Conservation (phyloP, 2,329 filamentous ascomycete species). For the Colletotrichum ledebouriae region DNA sequence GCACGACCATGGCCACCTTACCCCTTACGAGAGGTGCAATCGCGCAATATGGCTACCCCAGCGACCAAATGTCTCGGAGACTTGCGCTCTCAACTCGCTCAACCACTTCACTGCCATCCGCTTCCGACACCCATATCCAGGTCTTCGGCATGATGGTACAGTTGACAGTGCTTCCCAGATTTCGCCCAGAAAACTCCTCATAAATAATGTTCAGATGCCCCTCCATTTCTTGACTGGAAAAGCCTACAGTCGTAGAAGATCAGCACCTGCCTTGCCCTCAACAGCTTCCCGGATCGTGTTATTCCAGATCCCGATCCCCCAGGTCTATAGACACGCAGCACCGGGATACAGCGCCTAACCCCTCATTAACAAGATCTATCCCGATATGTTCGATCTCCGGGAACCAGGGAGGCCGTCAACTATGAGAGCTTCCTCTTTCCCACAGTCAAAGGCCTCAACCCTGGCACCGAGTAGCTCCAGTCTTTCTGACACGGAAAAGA, state of each 20-base stretch:
- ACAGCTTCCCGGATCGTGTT: slow-evolving; percentile 9
- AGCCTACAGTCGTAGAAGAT: not conserved
- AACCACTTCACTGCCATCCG: not conserved
- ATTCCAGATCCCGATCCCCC: not conserved
- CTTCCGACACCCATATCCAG: slow-evolving; percentile 27
- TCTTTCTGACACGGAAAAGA: slow-evolving; percentile 34
- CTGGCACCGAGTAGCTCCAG: slow-evolving; percentile 25
- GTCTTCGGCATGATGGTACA: slow-evolving; percentile 16
- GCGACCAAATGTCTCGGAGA: slow-evolving; percentile 34
- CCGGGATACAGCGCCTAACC: not conserved
- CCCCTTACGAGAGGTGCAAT: not conserved
- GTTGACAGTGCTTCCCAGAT: not conserved
- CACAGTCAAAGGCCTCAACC: slow-evolving; percentile 13
- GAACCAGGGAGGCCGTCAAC: not conserved
- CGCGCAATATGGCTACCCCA: not conserved
- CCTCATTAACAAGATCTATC: not conserved
- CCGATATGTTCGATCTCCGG: slow-evolving; percentile 30
- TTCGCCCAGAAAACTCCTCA: not conserved
- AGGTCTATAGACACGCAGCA: not conserved
- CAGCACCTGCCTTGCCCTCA: not conserved
- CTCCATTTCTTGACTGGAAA: not conserved
- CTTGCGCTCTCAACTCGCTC: slow-evolving; percentile 1
- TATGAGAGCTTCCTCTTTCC: not conserved
- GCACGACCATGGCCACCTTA: not conserved
- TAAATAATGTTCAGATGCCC: not conserved